These are phyloP conservation scores for Sclerotinia borealis DNA, from an alignment of 2,329 filamentous ascomycete genomes.

Conservation along the genomic window DNA sequence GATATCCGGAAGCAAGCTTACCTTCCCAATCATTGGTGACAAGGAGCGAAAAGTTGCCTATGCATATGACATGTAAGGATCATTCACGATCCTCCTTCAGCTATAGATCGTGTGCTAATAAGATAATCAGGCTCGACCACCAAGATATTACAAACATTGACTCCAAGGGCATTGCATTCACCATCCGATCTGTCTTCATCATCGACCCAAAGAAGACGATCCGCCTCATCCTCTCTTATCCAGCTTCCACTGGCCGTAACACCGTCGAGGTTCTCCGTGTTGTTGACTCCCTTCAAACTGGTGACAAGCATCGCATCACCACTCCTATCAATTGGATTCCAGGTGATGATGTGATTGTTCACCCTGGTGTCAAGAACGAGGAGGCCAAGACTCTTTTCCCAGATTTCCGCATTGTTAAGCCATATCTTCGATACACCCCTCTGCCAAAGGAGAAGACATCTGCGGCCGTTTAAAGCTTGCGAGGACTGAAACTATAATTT, in stretches of 20 bases:
- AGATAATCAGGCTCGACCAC: slow-evolving; percentile 57
- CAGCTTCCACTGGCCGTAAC: slow-evolving; percentile 83
- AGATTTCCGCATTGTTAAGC: slow-evolving; percentile 62
- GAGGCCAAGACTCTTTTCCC: slow-evolving; percentile 87
- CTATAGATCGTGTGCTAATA: not conserved
- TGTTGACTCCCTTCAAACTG: slow-evolving; percentile 72
- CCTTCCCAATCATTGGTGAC: slow-evolving; percentile 78
- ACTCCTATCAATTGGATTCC: slow-evolving; percentile 88
- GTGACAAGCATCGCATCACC: slow-evolving; percentile 81
- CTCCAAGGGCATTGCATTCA: slow-evolving; percentile 79
- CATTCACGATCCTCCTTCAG: not conserved
- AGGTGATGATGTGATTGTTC: slow-evolving; percentile 89
- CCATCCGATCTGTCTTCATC: slow-evolving; percentile 90
- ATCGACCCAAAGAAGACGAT: slow-evolving; percentile 94
- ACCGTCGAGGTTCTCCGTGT: slow-evolving; percentile 72
- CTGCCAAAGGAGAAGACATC: slow-evolving; percentile 48
- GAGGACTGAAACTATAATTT: not conserved
- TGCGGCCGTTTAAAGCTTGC: slow-evolving; percentile 22
- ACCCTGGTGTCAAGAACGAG: slow-evolving; percentile 73
- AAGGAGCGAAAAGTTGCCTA: slow-evolving; percentile 72
- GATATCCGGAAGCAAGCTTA: slow-evolving; percentile 62
- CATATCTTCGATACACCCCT: slow-evolving; percentile 68
- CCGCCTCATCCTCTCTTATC: slow-evolving; percentile 86
- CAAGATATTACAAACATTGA: slow-evolving; percentile 78
- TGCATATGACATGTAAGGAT: slow-evolving; percentile 67